Conservation (phyloP, 176 grass and related monocot species). For the Hsuehochloa calcarea region DNA sequence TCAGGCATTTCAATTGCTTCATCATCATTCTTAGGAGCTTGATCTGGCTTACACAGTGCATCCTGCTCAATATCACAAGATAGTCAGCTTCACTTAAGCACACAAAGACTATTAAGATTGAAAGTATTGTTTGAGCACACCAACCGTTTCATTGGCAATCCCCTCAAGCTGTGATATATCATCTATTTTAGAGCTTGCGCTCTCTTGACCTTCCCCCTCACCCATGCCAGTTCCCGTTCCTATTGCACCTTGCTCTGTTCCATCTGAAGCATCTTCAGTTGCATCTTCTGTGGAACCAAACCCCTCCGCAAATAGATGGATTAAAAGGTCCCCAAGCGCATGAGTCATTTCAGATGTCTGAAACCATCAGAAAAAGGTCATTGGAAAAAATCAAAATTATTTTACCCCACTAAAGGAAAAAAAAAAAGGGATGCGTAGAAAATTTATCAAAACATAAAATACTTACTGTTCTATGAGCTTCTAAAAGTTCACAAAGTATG, state of each 20-base stretch:
- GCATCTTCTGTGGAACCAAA: slow-evolving; percentile 78
- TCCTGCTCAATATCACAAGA: slow-evolving; percentile 54
- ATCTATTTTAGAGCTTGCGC: slow-evolving; percentile 80
- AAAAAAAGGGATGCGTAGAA: background rate
- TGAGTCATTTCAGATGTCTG: slow-evolving; percentile 84
- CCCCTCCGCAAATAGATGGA: slow-evolving; percentile 72
- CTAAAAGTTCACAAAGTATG: slow-evolving; percentile 82
- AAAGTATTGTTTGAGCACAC: slow-evolving; percentile 16
- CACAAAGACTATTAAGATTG: background rate
- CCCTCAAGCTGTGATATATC: slow-evolving; percentile 74
- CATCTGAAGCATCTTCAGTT: slow-evolving; percentile 55
- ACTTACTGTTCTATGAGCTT: slow-evolving; percentile 66
- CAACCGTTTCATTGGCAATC: slow-evolving; percentile 50
- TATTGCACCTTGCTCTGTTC: slow-evolving; percentile 54
- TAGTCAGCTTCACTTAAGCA: slow-evolving; percentile 15
- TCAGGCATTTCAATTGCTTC: slow-evolving; percentile 68
- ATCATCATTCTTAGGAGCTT: slow-evolving; percentile 62
- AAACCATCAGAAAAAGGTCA: slow-evolving; percentile 20
- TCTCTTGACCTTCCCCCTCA: slow-evolving; percentile 76
- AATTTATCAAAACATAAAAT: slow-evolving; percentile 8
- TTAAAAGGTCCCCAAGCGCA: slow-evolving; percentile 73
- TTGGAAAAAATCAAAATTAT: slow-evolving; percentile 1
- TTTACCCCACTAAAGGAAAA: background rate
- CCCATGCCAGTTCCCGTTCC: slow-evolving; percentile 95
- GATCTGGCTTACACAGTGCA: slow-evolving; percentile 49